Percentiles rank a stretch among this genome's conserved stretches.
These are phyloP conservation scores for Cordyceps javanica DNA, from an alignment of 2,329 filamentous ascomycete genomes.

Conservation along the genomic window DNA sequence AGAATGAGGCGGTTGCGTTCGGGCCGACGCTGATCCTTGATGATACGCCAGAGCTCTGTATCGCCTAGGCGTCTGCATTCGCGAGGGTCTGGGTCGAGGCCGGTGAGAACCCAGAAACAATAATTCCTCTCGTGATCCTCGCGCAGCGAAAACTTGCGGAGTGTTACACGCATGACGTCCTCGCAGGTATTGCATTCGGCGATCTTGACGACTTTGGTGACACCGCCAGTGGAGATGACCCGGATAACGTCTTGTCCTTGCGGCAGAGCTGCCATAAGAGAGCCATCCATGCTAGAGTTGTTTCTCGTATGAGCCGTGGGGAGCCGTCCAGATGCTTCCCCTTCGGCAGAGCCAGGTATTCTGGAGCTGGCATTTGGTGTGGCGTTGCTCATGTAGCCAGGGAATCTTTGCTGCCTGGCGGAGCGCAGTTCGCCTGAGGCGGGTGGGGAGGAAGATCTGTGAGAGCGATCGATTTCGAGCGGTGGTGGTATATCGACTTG, in stretches of 20 bases:
- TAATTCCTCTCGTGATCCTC: conserved; percentile 92
- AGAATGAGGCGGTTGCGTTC: conserved; percentile 89
- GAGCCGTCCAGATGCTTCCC: conserved; percentile 50
- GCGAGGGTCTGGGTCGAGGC: conserved; percentile 72
- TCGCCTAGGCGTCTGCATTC: conserved; percentile 80
- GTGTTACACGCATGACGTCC: conserved; percentile 82
- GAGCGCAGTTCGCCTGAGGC: conserved; percentile 50
- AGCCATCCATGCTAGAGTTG: conserved; percentile 77
- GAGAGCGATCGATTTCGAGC: conserved; percentile 29
- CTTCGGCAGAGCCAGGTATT: conserved; percentile 56
- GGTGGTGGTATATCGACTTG: conserved; percentile 46
- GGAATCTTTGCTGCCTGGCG: conserved; percentile 50
- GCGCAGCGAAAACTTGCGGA: conserved; percentile 80
- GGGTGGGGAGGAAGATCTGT: conserved; percentile 15
- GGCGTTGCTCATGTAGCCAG: conserved; percentile 42
- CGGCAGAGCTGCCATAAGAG: conserved; percentile 79
- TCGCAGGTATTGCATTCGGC: conserved; percentile 86
- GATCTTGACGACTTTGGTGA: conserved; percentile 91
- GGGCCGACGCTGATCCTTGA: conserved; percentile 75
- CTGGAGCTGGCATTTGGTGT: conserved; percentile 46
- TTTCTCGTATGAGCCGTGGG: conserved; percentile 63
- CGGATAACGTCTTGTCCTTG: conserved; percentile 83
- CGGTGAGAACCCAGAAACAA: conserved; percentile 91
- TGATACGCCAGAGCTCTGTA: conserved; percentile 82
- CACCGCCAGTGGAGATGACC: conserved; percentile 85